These are phyloP conservation scores for Massarina eburnea DNA, from an alignment of 2,329 filamentous ascomycete species.

Conservation along the genomic window DNA sequence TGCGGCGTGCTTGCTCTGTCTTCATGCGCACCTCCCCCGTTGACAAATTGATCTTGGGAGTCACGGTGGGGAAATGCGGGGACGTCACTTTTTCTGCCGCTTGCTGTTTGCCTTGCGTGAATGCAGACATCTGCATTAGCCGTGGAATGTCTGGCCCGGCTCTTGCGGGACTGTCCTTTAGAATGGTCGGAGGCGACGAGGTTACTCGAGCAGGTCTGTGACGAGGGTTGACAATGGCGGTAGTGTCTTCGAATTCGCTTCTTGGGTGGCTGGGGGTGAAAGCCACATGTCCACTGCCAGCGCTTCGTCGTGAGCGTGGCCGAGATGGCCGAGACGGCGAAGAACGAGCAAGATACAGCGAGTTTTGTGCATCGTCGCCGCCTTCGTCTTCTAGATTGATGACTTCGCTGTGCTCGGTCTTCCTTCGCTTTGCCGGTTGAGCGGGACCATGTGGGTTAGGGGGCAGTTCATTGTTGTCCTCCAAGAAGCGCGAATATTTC, in stretches of 20 bases:
- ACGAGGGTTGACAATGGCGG: conserved; percentile 9
- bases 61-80: not conserved
- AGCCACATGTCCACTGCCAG: conserved; percentile 12
- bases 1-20: not conserved
- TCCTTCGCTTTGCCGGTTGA: conserved; percentile 21
- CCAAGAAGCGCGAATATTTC: not conserved
- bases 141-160: conserved; percentile 1
- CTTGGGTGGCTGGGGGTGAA: not conserved
- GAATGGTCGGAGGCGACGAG: conserved; percentile 4
- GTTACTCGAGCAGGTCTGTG: conserved; percentile 14
- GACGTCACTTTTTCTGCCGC: not conserved
- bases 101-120: conserved; percentile 17
- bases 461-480: not conserved
- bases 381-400: conserved; percentile 17
- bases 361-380: conserved; percentile 4
- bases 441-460: not conserved
- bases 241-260: conserved; percentile 22
- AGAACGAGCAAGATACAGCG: not conserved
- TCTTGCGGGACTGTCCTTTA: conserved; percentile 2
- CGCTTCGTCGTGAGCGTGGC: conserved; percentile 14
- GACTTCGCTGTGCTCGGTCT: conserved; percentile 11
- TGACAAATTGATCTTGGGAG: conserved; percentile 5
- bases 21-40: too few relatives aligned
- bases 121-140: conserved; percentile 6
- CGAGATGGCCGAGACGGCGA: not conserved